phyloP scores from a whole-genome alignment of 2,329 filamentous ascomycete genomes.

The Penicillium decumbens region DNA sequence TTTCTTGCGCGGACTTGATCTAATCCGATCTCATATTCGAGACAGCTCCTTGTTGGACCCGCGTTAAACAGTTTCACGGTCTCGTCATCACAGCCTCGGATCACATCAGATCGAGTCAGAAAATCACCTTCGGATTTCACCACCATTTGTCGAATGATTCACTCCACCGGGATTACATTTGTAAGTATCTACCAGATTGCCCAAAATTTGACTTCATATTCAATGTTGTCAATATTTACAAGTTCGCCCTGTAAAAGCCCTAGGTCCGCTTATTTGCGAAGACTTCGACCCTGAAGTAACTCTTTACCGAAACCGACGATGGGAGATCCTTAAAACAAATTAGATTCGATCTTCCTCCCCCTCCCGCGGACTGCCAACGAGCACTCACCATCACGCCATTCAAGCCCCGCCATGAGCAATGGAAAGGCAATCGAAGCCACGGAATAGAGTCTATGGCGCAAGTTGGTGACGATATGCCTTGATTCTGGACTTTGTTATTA shows the following conservation, averaged over 20 bases:
- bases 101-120: constrained; percentile 20
- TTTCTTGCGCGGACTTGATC: neutral
- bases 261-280: neutral
- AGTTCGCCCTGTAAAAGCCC: neutral
- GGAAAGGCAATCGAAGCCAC: constrained; percentile 2
- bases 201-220: neutral
- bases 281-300: neutral
- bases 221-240: neutral
- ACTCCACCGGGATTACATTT: neutral
- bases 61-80: constrained; percentile 5
- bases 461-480: constrained; percentile 9
- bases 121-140: constrained; percentile 6
- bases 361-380: constrained; percentile 6
- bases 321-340: neutral
- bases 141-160: neutral
- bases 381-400: constrained; percentile 29
- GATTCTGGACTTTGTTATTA: neutral
- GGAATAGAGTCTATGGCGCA: constrained; percentile 9
- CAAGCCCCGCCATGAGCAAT: constrained; percentile 33
- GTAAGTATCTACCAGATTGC: neutral
- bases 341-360: constrained; percentile 6
- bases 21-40: neutral
- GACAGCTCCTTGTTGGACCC: neutral
- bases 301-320: neutral
- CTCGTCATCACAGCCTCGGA: constrained; percentile 21